Conservation (phyloP, 1,284 basidiomycete species). For the Ustilago lituana region DNA sequence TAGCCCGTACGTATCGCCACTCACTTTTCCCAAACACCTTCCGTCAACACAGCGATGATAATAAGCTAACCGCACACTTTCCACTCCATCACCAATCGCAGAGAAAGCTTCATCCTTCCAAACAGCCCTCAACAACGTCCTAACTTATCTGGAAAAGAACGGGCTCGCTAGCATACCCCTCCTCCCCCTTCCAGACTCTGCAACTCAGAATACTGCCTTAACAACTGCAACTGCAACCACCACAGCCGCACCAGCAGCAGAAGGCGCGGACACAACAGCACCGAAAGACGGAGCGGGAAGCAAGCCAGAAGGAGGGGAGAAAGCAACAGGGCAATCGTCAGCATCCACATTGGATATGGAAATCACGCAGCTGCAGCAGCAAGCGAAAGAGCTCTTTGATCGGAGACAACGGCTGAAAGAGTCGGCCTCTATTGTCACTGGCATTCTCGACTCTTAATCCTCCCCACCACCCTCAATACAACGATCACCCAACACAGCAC, state of each 20-base stretch:
- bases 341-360: background rate
- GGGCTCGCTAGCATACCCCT: conserved; percentile 31
- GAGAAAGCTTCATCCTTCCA: conserved; percentile 12
- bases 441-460: conserved; percentile 37
- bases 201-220: too few relatives aligned
- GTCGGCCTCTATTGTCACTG: conserved; percentile 25
- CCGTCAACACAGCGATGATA: too few relatives aligned
- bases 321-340: too few relatives aligned
- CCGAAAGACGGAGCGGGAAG: background rate
- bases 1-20: conserved; percentile 1
- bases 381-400: conserved; percentile 34
- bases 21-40: too few relatives aligned
- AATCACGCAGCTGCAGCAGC: conserved; percentile 12
- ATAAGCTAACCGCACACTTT: too few relatives aligned
- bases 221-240: background rate
- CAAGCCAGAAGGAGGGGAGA: too few relatives aligned
- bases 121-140: conserved; percentile 3
- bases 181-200: background rate
- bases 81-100: too few relatives aligned
- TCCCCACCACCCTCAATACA: background rate
- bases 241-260: background rate
- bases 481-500: too few relatives aligned
- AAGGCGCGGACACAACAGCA: background rate
- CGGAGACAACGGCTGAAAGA: conserved; percentile 33
- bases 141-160: conserved; percentile 29